These are phyloP conservation scores for Syncephalastrum contaminatum DNA, from an alignment of 371 early-diverging fungal genomes.

Conservation along the genomic window DNA sequence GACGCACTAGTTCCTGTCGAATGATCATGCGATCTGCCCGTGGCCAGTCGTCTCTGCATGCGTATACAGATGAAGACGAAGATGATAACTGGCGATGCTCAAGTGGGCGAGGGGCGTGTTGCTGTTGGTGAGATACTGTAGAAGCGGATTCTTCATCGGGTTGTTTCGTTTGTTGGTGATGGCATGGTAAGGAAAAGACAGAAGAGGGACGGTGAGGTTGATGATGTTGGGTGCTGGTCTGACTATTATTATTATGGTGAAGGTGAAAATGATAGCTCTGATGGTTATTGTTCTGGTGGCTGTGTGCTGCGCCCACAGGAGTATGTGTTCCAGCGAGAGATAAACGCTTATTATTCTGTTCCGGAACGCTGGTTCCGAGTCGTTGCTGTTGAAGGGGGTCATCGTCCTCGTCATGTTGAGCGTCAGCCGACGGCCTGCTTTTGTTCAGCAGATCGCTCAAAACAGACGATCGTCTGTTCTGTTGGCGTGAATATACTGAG, in stretches of 20 bases:
- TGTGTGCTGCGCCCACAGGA: no score
- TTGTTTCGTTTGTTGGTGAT: not conserved
- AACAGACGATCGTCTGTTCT: no score
- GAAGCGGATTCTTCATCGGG: not conserved
- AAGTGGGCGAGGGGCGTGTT: constrained; percentile 7
- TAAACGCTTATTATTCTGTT: constrained; percentile 5
- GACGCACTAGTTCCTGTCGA: constrained; percentile 21
- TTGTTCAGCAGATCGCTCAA: no score
- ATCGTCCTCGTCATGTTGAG: constrained; percentile 7
- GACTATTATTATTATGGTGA: not conserved
- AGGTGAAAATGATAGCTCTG: no score
- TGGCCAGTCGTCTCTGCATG: constrained; percentile 14
- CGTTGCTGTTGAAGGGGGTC: constrained; percentile 5
- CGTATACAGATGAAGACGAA: no score
- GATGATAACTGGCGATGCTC: no score
- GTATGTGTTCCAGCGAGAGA: no score
- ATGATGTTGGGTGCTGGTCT: no score
- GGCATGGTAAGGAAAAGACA: constrained; percentile 15
- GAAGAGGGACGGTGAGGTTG: constrained; percentile 11
- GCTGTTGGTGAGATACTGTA: constrained; percentile 15
- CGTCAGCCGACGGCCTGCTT: not conserved
- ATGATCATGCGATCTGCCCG: constrained; percentile 21
- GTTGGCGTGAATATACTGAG: no score
- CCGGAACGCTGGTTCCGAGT: constrained; percentile 16
- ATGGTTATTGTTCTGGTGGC: no score